Base-by-base conservation (phyloP, 2,329 filamentous ascomycete genomes). In the Coniochaeta sp. region DNA sequence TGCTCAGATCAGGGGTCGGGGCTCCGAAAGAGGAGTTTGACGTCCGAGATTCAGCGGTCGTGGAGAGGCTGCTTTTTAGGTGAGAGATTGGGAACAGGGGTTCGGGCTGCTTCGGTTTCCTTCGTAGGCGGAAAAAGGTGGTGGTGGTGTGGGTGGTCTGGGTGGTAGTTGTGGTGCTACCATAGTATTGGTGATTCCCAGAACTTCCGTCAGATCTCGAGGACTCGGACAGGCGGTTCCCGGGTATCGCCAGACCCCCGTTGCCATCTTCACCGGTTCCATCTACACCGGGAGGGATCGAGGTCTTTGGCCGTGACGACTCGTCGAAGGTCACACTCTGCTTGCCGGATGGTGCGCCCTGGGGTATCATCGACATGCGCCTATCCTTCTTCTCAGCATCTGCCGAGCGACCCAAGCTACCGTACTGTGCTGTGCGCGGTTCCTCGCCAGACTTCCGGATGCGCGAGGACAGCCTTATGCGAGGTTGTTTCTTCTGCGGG, bases 131-230 rank as follows among this genome's bases (percentile, higher is more conserved):
- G 71, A 97, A 96, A 70, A 96, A 91, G 28, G 88, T 88, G 24
- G 82, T 89, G 38, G 83, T 87, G 6, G 84, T 83, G 30, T 83
- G 80, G 16, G 82, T 76, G 10, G 82, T 85, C 63, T 89, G 85
- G 12, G 86, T 88, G 7, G 85, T 87, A 52, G 80, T 87, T 58
- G 80, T 83, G 55, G 77, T 82, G 64, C 77, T 82, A 56, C 80
- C 81, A 72, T 83, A 84, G 57, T 84, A 76, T 44, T 79, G 78
- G 65, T 82, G 82, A 67, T 93, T 88, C 47, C 81, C 85, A 17
- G 88, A 90, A 74, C 90, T 96, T 52, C 85, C 89, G 72, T 97
- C 93, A 30, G 93, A 97, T 65, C 90, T 85, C 2, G 92, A 96
- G 1, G 93, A 97, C 69, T 97, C 93, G 5, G 90, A 95, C 30